Evolutionary conservation across 495 filamentous ascomycete species (phyloP).

Genomic region (Xylaria grammica): DNA sequence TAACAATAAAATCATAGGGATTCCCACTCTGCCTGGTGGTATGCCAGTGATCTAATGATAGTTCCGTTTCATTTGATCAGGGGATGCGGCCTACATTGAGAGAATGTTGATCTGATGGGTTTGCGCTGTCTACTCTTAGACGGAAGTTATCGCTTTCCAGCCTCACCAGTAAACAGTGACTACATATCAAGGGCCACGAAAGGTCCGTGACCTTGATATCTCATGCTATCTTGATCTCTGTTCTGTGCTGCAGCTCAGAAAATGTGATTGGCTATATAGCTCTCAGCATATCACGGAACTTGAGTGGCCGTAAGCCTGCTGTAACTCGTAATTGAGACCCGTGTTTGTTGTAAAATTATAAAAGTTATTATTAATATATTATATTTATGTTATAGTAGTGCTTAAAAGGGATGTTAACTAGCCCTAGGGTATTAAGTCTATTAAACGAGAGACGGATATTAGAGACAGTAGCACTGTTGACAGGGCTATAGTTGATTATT

Average conservation of each 20-base stretch:
- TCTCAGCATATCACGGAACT: too few species aligned
- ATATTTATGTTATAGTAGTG: too few species aligned
- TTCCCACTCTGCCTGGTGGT: background rate
- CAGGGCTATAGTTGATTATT: constrained; percentile 4
- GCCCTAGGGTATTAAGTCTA: background rate
- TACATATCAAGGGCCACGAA: too few species aligned
- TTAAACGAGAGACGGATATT: constrained; percentile 7
- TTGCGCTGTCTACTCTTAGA: background rate
- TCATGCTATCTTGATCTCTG: too few species aligned
- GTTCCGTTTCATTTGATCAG: background rate
- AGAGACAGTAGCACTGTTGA: background rate
- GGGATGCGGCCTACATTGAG: background rate
- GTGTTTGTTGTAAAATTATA: too few species aligned
- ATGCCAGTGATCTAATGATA: background rate
- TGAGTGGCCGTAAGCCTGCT: too few species aligned
- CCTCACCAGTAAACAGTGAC: background rate
- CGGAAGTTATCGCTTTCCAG: background rate
- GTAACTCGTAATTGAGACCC: too few species aligned
- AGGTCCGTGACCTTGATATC: too few species aligned
- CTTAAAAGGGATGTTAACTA: background rate
- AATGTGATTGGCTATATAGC: too few species aligned
- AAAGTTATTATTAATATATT: too few species aligned
- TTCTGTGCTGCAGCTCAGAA: too few species aligned
- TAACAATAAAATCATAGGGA: constrained; percentile 7
- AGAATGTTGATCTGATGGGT: background rate